These are phyloP conservation scores for Aspergillus funiculosus DNA, from an alignment of 495 filamentous ascomycete species.

Conservation along the genomic window DNA sequence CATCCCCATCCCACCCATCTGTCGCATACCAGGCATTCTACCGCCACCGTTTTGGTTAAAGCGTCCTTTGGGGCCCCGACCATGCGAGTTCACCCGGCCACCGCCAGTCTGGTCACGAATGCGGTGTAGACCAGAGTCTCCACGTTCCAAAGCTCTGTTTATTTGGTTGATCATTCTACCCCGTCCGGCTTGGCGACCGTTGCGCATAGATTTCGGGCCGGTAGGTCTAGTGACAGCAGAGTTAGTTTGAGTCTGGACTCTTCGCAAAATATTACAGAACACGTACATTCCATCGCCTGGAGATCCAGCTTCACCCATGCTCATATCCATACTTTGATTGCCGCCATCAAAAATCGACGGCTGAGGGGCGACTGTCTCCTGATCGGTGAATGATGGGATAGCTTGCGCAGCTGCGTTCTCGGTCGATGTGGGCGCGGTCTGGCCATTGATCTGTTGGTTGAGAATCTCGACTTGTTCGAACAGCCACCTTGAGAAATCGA, in stretches of 20 bases:
- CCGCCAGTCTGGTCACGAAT: constrained; percentile 65
- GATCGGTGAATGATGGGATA: constrained; percentile 32
- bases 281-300: constrained; percentile 60
- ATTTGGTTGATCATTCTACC: constrained; percentile 84
- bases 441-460: constrained; percentile 55
- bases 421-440: constrained; percentile 19
- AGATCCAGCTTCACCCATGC: constrained; percentile 58
- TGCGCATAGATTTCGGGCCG: constrained; percentile 92
- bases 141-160: constrained; percentile 78
- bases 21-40: constrained; percentile 37
- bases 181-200: constrained; percentile 49
- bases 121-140: constrained; percentile 72
- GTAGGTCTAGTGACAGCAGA: constrained; percentile 60
- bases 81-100: constrained; percentile 71
- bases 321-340: constrained; percentile 64
- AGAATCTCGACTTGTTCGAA: constrained; percentile 75
- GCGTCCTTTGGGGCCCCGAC: constrained; percentile 67
- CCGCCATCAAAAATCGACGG: constrained; percentile 17
- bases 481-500: constrained; percentile 83
- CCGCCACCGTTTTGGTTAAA: constrained; percentile 37
- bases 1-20: constrained; percentile 47
- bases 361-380: constrained; percentile 21
- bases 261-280: neutral
- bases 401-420: constrained; percentile 24
- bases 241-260: constrained; percentile 21